Evolutionary conservation across 768 basidiomycete species (phyloP), one percentile per base, ranked within the genome.

Genomic region (Trametes maxima): DNA sequence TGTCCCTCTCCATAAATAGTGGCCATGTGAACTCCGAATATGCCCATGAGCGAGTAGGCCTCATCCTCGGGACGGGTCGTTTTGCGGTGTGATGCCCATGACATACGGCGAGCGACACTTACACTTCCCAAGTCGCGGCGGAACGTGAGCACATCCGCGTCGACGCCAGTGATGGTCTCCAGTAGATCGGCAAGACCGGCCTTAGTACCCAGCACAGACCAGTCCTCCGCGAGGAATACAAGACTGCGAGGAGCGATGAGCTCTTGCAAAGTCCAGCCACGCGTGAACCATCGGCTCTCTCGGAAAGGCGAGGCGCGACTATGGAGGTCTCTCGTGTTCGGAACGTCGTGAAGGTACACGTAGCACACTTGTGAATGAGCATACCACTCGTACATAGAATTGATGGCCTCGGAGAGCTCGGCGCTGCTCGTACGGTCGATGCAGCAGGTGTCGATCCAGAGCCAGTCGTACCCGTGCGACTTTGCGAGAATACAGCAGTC

Each of bases 71-170:
- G 12, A 10, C 59, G 54, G 0, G 63, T 65, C 55, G 63, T 57
- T 14, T 40, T 33, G 2, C 63, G 59, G 14, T 19, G 25, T 1
- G 63, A 60, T 39, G 63, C 63, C 63, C 63, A 65, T 51, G 43
- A 55, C 63, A 65, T 65, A 1, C 62, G 62, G 7, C 62, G 56
- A 1, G 62, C 62, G 45, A 63, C 62, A 57, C 62, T 63, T 52
- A 63, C 62, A 33, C 58, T 52, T n/a, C 45, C 45, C 10, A 63
- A 39, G 7, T 28, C 16, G 40, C 57, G 62, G 21, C 62, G 62
- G 52, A 58, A 58, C 28, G 57, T 58, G 16, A 63, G 52, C 10
- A 63, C 52, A 45, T 63, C 62, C 6, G 62, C 57, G 35, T 63
- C 62, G 16, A 63, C 46, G 19, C 62, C 62, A 3, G 62, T 57